These are phyloP conservation scores for Hypomontagnella submonticulosa DNA, from an alignment of 495 filamentous ascomycete genomes.

Conservation along the genomic window DNA sequence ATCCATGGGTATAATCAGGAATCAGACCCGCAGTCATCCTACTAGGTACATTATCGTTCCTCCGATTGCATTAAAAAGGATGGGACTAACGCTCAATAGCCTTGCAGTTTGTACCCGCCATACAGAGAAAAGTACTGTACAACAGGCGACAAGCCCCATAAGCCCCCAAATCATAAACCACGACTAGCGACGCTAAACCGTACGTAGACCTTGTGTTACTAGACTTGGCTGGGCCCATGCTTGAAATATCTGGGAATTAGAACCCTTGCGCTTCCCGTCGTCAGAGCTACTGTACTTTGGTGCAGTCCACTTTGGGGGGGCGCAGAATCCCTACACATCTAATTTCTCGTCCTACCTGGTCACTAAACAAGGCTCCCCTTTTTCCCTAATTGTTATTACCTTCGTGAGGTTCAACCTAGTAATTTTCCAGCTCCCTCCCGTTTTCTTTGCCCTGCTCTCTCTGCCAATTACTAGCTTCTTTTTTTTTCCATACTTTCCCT, in stretches of 20 bases:
- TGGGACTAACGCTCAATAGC: slow-evolving; percentile 20
- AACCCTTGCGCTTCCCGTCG: slow-evolving; percentile 38
- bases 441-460: slow-evolving; percentile 39
- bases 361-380: slow-evolving; percentile 52
- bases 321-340: slow-evolving; percentile 50
- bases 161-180: slow-evolving; percentile 34
- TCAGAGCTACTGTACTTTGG: slow-evolving; percentile 35
- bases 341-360: slow-evolving; percentile 47
- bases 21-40: not conserved
- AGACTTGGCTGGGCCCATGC: slow-evolving; percentile 35
- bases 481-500: slow-evolving; percentile 4
- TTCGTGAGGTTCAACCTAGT: slow-evolving; percentile 48
- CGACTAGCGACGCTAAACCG: slow-evolving; percentile 25
- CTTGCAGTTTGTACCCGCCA: slow-evolving; percentile 26
- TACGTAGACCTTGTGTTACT: slow-evolving; percentile 1
- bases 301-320: slow-evolving; percentile 39
- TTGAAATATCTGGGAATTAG: slow-evolving; percentile 39
- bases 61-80: slow-evolving; percentile 32
- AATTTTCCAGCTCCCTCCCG: slow-evolving; percentile 47
- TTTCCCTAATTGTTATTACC: slow-evolving; percentile 51
- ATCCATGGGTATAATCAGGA: slow-evolving; percentile 3
- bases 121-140: slow-evolving; percentile 22
- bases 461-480: slow-evolving; percentile 40
- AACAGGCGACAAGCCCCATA: slow-evolving; percentile 23
- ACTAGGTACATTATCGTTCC: not conserved